Percentiles rank a stretch among this genome's conserved stretches.
Evolutionary conservation across 257 asterid species (phyloP).

Genomic region (Mentha longifolia): DNA sequence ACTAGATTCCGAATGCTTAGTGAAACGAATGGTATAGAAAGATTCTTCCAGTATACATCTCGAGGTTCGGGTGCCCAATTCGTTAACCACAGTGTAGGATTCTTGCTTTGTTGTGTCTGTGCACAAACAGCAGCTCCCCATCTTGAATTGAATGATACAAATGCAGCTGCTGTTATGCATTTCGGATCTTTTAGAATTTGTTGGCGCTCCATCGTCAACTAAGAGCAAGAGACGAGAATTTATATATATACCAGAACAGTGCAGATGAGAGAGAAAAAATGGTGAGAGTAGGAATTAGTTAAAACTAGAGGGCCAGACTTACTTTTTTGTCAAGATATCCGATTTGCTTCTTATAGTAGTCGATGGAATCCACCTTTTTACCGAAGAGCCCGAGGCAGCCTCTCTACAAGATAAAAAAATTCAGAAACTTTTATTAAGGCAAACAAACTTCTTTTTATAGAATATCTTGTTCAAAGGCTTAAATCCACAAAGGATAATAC

Average conservation of each 20-base stretch:
- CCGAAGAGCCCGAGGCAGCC: slow-evolving; percentile 93
- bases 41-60: slow-evolving; percentile 88
- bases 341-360: slow-evolving; percentile 67
- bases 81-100: slow-evolving; percentile 87
- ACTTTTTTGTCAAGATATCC: slow-evolving; percentile 70
- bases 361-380: slow-evolving; percentile 76
- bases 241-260: slow-evolving; percentile 7
- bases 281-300: slow-evolving; percentile 9
- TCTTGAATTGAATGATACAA: slow-evolving; percentile 90
- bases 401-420: slow-evolving; percentile 51
- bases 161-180: slow-evolving; percentile 71
- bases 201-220: slow-evolving; percentile 90
- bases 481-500: slow-evolving; percentile 40
- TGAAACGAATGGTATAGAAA: slow-evolving; percentile 84
- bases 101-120: slow-evolving; percentile 94
- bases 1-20: slow-evolving; percentile 71
- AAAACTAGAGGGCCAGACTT: slow-evolving; percentile 34
- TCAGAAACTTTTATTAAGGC: not conserved
- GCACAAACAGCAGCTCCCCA: slow-evolving; percentile 99
- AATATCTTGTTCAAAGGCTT: slow-evolving; percentile 13
- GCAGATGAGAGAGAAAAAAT: not conserved
- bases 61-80: slow-evolving; percentile 99
- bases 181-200: slow-evolving; percentile 72
- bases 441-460: not conserved
- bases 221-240: slow-evolving; percentile 26